Percentiles rank a stretch among this genome's conserved stretches.
These are phyloP conservation scores for Gloeopeniophorella convolvens DNA, from an alignment of 768 basidiomycete species.

Conservation along the genomic window DNA sequence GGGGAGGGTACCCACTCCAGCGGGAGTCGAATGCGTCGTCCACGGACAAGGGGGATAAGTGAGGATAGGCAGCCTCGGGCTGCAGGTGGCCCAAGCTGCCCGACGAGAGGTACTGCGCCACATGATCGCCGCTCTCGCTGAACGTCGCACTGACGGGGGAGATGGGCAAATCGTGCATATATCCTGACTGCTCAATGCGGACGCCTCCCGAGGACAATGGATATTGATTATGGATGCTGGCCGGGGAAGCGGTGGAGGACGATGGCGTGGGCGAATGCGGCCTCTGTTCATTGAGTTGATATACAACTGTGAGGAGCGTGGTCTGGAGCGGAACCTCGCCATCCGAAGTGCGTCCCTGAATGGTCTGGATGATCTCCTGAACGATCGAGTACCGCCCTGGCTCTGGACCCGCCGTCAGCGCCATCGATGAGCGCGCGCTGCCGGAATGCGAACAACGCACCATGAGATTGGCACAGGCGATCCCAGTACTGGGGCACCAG, in stretches of 20 bases:
- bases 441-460: constrained; percentile 32
- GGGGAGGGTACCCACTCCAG: constrained; percentile 15
- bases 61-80: constrained; percentile 10
- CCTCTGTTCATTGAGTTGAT: constrained; percentile 23
- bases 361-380: constrained; percentile 45
- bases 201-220: constrained; percentile 17
- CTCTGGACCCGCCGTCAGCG: constrained; percentile 36
- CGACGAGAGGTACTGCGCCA: constrained; percentile 11
- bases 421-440: neutral
- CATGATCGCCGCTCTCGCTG: constrained; percentile 17
- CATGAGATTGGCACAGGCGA: constrained; percentile 45
- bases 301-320: constrained; percentile 25
- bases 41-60: constrained; percentile 7
- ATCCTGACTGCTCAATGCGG: constrained; percentile 15
- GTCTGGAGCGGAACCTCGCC: constrained; percentile 8
- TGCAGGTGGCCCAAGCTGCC: constrained; percentile 5
- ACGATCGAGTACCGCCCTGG: constrained; percentile 59
- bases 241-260: constrained; percentile 16
- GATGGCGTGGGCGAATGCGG: constrained; percentile 12
- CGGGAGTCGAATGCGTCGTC: constrained; percentile 16
- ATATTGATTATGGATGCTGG: constrained; percentile 14
- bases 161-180: constrained; percentile 21
- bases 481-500: constrained; percentile 64
- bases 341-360: constrained; percentile 8
- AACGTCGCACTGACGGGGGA: constrained; percentile 22